Percentiles rank a stretch among this genome's conserved stretches.
Conservation (phyloP, 495 filamentous ascomycete species). For the Aspergillus asperescens region DNA sequence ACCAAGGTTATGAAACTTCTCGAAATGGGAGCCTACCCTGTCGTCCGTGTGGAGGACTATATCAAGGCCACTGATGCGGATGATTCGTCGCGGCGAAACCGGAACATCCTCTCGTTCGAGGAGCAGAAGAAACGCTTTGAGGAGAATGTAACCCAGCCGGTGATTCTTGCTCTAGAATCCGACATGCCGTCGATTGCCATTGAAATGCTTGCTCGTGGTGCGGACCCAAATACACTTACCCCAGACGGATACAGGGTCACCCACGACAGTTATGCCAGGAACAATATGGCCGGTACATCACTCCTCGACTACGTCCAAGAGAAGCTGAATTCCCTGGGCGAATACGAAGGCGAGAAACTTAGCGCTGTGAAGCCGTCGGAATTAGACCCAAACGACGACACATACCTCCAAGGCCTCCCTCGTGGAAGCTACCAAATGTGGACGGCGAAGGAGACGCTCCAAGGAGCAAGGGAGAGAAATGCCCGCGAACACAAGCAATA, state of each 20-base stretch:
- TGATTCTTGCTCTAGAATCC: conserved; percentile 51
- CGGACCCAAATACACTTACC: conserved; percentile 49
- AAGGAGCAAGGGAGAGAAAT: not conserved
- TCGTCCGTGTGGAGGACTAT: conserved; percentile 35
- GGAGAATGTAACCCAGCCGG: conserved; percentile 46
- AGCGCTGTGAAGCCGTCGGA: conserved; percentile 15
- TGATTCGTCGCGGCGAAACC: conserved; percentile 8
- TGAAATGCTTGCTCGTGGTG: conserved; percentile 54
- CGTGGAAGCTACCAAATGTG: conserved; percentile 5
- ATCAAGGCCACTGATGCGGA: conserved; percentile 30
- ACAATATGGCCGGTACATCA: conserved; percentile 30
- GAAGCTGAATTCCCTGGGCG: conserved; percentile 42
- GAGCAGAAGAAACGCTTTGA: conserved; percentile 38
- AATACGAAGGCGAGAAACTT: conserved; percentile 31
- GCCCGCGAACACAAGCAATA: conserved; percentile 6
- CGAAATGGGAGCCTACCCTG: conserved; percentile 36
- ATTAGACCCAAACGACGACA: conserved; percentile 27
- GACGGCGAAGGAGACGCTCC: not conserved
- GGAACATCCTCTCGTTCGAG: conserved; percentile 26
- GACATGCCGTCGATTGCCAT: conserved; percentile 48
- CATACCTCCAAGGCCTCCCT: conserved; percentile 6
- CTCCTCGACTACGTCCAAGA: conserved; percentile 52
- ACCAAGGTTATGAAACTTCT: conserved; percentile 41
- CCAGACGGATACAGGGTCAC: conserved; percentile 29
- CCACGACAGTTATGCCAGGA: conserved; percentile 7